phyloP scores from a whole-genome alignment of 805 yeast genomes.

The Candida pseudoglaebosa region DNA sequence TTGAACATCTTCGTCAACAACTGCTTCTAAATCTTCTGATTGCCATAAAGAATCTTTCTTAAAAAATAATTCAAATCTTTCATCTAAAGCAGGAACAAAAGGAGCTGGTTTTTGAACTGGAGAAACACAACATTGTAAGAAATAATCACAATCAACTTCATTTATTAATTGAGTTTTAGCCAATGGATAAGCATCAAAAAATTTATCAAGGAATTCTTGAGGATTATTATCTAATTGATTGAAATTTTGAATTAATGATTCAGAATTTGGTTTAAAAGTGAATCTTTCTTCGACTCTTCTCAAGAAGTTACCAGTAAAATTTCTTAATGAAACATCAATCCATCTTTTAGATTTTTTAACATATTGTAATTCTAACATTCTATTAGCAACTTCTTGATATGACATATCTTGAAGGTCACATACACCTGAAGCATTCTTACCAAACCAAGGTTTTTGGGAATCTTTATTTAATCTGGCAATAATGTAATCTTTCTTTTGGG shows the following conservation, averaged over 20 bases:
- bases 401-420: constrained; percentile 96
- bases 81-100: constrained; percentile 92
- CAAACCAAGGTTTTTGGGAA: constrained; percentile 98
- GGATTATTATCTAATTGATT: constrained; percentile 63
- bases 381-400: constrained; percentile 81
- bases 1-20: constrained; percentile 92
- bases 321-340: constrained; percentile 84
- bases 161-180: constrained; percentile 80
- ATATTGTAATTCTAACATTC: constrained; percentile 85
- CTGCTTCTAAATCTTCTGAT: constrained; percentile 94
- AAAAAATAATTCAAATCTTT: constrained; percentile 91
- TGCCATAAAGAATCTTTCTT: constrained; percentile 99
- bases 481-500: constrained; percentile 80
- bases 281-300: constrained; percentile 98
- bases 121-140: constrained; percentile 75
- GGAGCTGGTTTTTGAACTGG: constrained; percentile 97
- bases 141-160: constrained; percentile 93
- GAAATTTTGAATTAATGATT: constrained; percentile 73
- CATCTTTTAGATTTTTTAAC: constrained; percentile 76
- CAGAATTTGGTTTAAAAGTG: constrained; percentile 47
- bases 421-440: constrained; percentile 68
- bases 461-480: constrained; percentile 85
- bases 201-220: constrained; percentile 49
- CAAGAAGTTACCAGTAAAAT: constrained; percentile 79
- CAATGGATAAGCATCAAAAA: constrained; percentile 67